Evolutionary conservation across 176 grass and related monocot genomes (phyloP).

Genomic region (Carex cristatella): DNA sequence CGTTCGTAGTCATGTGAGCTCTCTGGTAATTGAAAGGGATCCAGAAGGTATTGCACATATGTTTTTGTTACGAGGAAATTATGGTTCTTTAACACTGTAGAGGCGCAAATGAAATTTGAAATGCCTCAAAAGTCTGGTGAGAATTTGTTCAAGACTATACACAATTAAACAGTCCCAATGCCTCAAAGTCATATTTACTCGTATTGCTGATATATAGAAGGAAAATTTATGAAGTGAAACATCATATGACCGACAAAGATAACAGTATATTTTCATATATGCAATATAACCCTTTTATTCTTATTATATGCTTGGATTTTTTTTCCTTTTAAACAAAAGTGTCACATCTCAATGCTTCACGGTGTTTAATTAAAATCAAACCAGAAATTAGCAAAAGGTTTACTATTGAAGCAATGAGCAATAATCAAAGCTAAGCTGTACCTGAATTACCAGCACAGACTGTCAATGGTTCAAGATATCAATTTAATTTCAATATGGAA

Average conservation of each 20-base stretch:
- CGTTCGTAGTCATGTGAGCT: background rate
- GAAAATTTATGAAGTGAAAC: too few relatives aligned
- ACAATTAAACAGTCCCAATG: constrained; percentile 6
- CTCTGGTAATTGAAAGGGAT: background rate
- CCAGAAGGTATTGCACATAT: background rate
- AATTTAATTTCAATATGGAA: background rate
- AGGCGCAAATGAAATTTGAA: background rate
- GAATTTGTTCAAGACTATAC: constrained; percentile 7
- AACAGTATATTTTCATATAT: too few relatives aligned
- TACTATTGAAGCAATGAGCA: background rate
- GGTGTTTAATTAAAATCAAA: background rate
- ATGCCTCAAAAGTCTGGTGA: constrained; percentile 12
- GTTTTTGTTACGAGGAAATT: background rate
- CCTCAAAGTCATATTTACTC: too few relatives aligned
- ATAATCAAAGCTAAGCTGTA: constrained; percentile 14
- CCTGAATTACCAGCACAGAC: background rate
- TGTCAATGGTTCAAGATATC: background rate
- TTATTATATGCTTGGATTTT: too few relatives aligned
- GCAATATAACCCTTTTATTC: too few relatives aligned
- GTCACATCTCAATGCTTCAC: too few relatives aligned
- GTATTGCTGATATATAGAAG: too few relatives aligned
- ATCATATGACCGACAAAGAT: too few relatives aligned
- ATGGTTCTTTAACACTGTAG: background rate
- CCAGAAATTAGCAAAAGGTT: background rate
- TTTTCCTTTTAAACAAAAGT: too few relatives aligned